Base-by-base conservation (phyloP, 495 filamentous ascomycete species). In the Bryoglossum gracile region DNA sequence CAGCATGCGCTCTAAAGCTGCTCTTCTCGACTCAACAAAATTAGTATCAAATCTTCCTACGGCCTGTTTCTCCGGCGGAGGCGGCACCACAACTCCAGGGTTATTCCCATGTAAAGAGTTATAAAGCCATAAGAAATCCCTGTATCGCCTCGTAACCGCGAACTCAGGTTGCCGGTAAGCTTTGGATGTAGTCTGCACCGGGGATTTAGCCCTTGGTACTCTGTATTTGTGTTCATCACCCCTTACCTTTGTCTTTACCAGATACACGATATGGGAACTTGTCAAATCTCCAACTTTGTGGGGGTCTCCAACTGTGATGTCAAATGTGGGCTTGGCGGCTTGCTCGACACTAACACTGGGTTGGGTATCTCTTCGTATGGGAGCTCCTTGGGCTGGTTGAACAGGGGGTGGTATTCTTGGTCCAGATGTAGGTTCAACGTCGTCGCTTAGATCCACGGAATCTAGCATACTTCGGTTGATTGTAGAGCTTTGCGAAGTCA, bases 81-180 rank as follows among this genome's bases (percentile, higher is more conserved):
- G 94, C 1, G 92, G 92, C 16, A 97, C 89, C 47, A 98, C 87
- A 33, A 95, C 82, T 39, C 92, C 92, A 11, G 92, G 92, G 60
- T 90, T 96, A 65, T 91, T 97, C 57, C 77, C 84, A 63, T 96
- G 92, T 54, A 98, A 73, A 24, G 84, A 85, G 50, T 83, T 95
- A 60, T 97, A 98, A 17, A 98, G 82, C 92, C 92, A 98, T 30
- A 97, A 69, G 62, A 98, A 97, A 68, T 98, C 92, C 37, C 92
- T 81, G 68, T 96, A 98, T 50, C 92, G 80, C 50, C 92, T 80
- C 56, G 84, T 90, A 50, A 98, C 92, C 17, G 84, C 80, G 53
- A 98, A 98, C 60, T 95, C 89, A 23, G 83, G 75, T 51, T 86
- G 83, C 55, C 84, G 85, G 64, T 96, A 98, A 28, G 88, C 92